Evolutionary conservation across 2,329 filamentous ascomycete genomes (phyloP), one percentile per base, ranked within the genome.

Genomic region (Sordariomycetes sp.): DNA sequence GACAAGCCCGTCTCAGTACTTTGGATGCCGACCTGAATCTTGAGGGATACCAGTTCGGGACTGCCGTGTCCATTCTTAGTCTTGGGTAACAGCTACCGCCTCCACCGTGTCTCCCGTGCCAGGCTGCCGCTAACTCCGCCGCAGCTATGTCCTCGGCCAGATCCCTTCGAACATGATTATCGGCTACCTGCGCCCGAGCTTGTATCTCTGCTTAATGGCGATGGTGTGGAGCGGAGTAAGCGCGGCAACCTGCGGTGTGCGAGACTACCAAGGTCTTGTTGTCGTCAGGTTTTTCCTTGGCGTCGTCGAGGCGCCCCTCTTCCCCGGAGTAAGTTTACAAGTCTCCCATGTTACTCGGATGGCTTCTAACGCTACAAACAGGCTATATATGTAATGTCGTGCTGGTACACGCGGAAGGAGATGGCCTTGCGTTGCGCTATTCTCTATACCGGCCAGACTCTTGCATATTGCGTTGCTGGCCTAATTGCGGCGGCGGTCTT

Each of bases 321-420:
- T 63, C 22, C 62, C 62, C 5, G 62, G 62, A 12, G 61, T 62
- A 59, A 53, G 60, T 56, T 14, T 24, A 35, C n/a, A n/a, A n/a
- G n/a, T n/a, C n/a, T n/a, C n/a, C 5, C n/a, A n/a, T 32, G 12
- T 55, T 14, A 10, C 16, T 1, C 25, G 12, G 55, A 46, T 50
- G n/a, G 50, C 28, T 12, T 14, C 34, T 40, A 11, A 48, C 6
- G n/a, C 37, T 1, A 12, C 7, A 54, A 37, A 6, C 50, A 58
- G 56, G 55, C 55, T 20, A 50, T 64, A 16, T 62, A 64, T 32
- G 57, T 64, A 50, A 60, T 64, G 60, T 61, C 60, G 3, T 64
- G 62, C 35, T 67, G 65, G 65, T 67, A 67, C 55, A 65, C 65
- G 1, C 55, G 64, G 1, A 63, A 62, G 35, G 64, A 67, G 25